Evolutionary conservation across 768 basidiomycete species (phyloP).

Genomic region (Suillus occidentalis): DNA sequence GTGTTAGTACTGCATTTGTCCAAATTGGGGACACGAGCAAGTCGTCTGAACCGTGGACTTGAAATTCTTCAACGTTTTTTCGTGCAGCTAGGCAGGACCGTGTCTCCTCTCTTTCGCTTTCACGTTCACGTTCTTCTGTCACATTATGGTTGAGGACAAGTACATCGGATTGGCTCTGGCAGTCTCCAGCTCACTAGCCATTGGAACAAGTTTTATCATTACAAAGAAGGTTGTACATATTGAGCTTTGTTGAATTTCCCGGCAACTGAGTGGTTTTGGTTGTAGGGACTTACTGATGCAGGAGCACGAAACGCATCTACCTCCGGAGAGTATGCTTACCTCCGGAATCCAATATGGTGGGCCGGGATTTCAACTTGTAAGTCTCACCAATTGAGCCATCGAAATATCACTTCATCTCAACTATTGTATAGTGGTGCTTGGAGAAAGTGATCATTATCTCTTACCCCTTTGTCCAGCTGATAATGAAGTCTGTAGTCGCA

Average conservation of each 20-base stretch:
- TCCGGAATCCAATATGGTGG: slow-evolving; percentile 97
- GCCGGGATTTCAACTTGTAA: slow-evolving; percentile 87
- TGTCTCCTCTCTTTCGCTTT: not conserved
- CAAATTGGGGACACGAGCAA: not conserved
- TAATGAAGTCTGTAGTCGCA: slow-evolving; percentile 47
- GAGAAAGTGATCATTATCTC: slow-evolving; percentile 68
- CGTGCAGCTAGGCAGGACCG: not conserved
- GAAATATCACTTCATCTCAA: slow-evolving; percentile 10
- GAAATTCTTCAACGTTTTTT: not conserved
- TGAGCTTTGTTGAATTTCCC: not conserved
- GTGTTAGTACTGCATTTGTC: not conserved
- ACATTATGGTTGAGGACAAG: slow-evolving; percentile 82
- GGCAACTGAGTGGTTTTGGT: slow-evolving; percentile 10
- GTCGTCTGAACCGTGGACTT: not conserved
- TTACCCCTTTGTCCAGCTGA: not conserved
- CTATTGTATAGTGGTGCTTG: slow-evolving; percentile 75
- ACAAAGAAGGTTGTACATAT: slow-evolving; percentile 83
- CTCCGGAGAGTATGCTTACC: slow-evolving; percentile 83
- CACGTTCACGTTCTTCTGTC: not conserved
- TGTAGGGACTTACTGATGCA: slow-evolving; percentile 89
- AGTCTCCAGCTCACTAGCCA: slow-evolving; percentile 78
- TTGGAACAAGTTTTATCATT: slow-evolving; percentile 97
- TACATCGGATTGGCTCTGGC: slow-evolving; percentile 93
- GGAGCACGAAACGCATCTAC: slow-evolving; percentile 56
- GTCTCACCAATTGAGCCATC: slow-evolving; percentile 34